A percentile compares a stretch with the other conserved stretches of the same genome.
These are phyloP conservation scores for Ormosia semicastrata DNA, from an alignment of 306 rosid genomes.

Conservation along the genomic window DNA sequence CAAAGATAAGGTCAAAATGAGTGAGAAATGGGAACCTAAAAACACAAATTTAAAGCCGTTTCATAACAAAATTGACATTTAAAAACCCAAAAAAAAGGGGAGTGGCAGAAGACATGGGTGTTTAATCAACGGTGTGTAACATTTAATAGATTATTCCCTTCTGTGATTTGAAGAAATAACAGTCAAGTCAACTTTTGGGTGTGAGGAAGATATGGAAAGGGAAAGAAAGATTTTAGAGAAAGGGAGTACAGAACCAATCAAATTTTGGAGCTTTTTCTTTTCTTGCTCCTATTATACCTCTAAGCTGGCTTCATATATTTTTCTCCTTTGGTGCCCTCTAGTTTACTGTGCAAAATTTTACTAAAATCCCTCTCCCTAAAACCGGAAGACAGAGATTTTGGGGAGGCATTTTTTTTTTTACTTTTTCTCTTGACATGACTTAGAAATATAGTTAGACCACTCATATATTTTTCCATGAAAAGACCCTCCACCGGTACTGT, in stretches of 20 bases:
- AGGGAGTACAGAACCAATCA: slow-evolving; percentile 41
- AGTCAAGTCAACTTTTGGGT: slow-evolving; percentile 28
- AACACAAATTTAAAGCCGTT: not conserved
- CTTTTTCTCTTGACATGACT: slow-evolving; percentile 59
- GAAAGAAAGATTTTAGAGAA: slow-evolving; percentile 19
- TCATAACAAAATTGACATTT: not conserved
- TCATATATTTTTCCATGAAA: slow-evolving; percentile 55
- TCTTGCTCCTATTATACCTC: slow-evolving; percentile 10
- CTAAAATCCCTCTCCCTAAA: slow-evolving; percentile 34
- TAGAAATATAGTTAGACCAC: slow-evolving; percentile 31
- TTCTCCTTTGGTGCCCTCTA: slow-evolving; percentile 41
- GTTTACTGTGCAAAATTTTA: slow-evolving; percentile 24
- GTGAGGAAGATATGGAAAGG: slow-evolving; percentile 13
- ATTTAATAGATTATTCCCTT: slow-evolving; percentile 18
- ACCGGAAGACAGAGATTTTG: slow-evolving; percentile 34
- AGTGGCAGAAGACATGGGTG: slow-evolving; percentile 11
- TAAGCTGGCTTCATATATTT: slow-evolving; percentile 19
- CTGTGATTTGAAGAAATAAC: slow-evolving; percentile 7
- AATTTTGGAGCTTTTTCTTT: slow-evolving; percentile 26
- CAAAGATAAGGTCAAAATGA: not conserved
- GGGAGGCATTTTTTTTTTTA: not conserved
- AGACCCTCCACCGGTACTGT: slow-evolving; percentile 51
- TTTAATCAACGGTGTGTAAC: slow-evolving; percentile 21
- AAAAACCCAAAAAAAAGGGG: not conserved
- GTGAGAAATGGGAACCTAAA: not conserved